Evolutionary conservation across 768 basidiomycete genomes (phyloP), one percentile per base, ranked within the genome.

Genomic region (Mycena chlorophos): DNA sequence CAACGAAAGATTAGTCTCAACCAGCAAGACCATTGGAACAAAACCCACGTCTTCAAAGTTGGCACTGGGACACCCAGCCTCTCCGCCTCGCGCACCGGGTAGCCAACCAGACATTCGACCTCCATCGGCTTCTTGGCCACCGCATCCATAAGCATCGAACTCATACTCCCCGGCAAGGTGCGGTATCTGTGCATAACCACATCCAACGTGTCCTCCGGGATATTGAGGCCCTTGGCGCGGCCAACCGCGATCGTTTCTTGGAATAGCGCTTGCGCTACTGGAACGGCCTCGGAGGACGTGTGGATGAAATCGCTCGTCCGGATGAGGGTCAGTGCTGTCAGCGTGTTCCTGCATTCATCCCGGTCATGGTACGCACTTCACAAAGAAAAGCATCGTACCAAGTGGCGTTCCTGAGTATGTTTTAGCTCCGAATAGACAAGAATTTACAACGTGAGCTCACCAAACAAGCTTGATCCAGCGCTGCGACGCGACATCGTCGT

Each of bases 391-490:
- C 14, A 4, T 17, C 25, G 5, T 22, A 57, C 56, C 56, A 57
- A 40, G 29, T 46, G n/a, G 51, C 42, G 19, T 57, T 57, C 56
- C 56, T 57, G 43, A n/a, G 17, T 30, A 4, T 23, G 23, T n/a
- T 25, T 22, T 3, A 28, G 40, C 22, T 19, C 20, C n/a, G 12
- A 3, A 1, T 45, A 16, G 3, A n/a, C n/a, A n/a, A n/a, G 30
- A 22, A 16, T 27, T 10, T 16, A 16, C 30, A 6, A 31, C 25
- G 12, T 37, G 10, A 20, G 17, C 47, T 26, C 5, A 57, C 56
- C 56, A 57, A 28, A 57, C 43, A 4, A 53, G 27, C 49, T 57
- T 57, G 16, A 52, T 47, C 46, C 51, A 57, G 17, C 51, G 51
- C 31, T 57, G 51, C 2, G 29, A 19, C 28, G 19, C 45, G 19